Evolutionary conservation across 192 early-diverging fungal species (phyloP).

Genomic region (Coemansia sp.): DNA sequence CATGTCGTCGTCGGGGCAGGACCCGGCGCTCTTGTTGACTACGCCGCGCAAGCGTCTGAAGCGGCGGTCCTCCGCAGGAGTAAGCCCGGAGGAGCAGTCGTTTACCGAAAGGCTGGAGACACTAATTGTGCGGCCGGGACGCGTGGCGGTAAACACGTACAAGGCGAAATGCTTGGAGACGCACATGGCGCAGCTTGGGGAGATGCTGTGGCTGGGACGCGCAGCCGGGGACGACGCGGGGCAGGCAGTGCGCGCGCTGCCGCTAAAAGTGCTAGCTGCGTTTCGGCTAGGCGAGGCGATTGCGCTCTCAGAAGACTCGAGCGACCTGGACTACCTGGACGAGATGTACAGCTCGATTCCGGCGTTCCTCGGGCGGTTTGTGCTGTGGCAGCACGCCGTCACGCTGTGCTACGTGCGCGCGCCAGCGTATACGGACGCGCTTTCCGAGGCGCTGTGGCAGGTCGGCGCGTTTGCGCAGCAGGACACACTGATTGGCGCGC

Average conservation of each 20-base stretch:
- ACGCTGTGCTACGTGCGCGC: conserved; percentile 35
- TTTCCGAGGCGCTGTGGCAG: conserved; percentile 37
- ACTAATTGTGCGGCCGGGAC: conserved; percentile 13
- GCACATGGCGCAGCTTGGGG: conserved; percentile 36
- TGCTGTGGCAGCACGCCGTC: conserved; percentile 42
- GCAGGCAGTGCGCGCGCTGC: conserved; percentile 11
- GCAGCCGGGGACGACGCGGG: background rate
- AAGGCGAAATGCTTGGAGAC: conserved; percentile 30
- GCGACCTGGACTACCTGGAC: conserved; percentile 41
- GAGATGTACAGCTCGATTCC: conserved; percentile 35
- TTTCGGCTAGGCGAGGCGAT: conserved; percentile 39
- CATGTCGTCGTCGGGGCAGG: conserved; percentile 12
- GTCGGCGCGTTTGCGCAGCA: conserved; percentile 48
- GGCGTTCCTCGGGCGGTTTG: conserved; percentile 28
- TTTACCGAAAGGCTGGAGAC: conserved; percentile 34
- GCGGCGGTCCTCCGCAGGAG: background rate
- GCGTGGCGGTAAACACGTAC: conserved; percentile 10
- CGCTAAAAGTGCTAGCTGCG: conserved; percentile 19
- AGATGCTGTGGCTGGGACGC: conserved; percentile 41
- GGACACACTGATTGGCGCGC: conserved; percentile 22
- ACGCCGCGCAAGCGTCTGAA: conserved; percentile 41
- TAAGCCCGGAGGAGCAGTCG: conserved; percentile 22
- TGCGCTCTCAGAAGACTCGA: conserved; percentile 13
- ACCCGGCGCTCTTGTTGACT: conserved; percentile 45
- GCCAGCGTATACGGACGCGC: conserved; percentile 34